Base-by-base conservation (phyloP, 2,329 filamentous ascomycete genomes). In the Penicillium sp. region DNA sequence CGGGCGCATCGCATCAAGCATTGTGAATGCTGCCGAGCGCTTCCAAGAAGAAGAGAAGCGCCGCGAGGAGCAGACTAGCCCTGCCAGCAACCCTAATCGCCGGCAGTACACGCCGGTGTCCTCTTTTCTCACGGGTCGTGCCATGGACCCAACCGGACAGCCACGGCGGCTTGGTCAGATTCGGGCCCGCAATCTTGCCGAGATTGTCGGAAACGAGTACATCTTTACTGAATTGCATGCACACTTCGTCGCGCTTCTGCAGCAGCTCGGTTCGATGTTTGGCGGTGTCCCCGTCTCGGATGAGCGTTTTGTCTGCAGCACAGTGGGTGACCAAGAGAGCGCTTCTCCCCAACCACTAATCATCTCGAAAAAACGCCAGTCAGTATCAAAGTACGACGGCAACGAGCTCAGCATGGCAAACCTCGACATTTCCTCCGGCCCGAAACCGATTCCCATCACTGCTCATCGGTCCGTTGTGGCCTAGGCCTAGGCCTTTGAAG, bases 181-280 rank as follows among this genome's bases (percentile, higher is more conserved):
- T 56, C 74, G 75, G 39, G 76, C 77, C 18, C 74, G 78, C 50
- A 77, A 75, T 44, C 64, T 81, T n/a, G 73, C 75, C 11, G 78
- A 81, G 58, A 79, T 81, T 40, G 75, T 79, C 5, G 78, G 78
- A 29, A 76, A 78, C 46, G 77, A 78, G 47, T 74, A 75, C 62
- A 77, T 81, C 54, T 81, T 81, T 55, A 74, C 78, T 9, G 75
- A 79, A 52, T 62, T 81, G 7, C 78, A 81, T 59, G 73, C 72
- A 26, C 68, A 75, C 44, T 81, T 81, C 60, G 71, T 75, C 14
- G 69, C 67, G n/a, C 57, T 77, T n/a, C 58, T 77, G 6, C 70
- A 72, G 48, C 70, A 73, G 48, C 57, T 77, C 20, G 69, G 73
- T 8, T 62, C 65, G 13, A 70, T 72, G 63, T 74, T 74, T 55